phyloP scores from a whole-genome alignment of 2,329 filamentous ascomycete species.

The Pseudogymnoascus sp. region DNA sequence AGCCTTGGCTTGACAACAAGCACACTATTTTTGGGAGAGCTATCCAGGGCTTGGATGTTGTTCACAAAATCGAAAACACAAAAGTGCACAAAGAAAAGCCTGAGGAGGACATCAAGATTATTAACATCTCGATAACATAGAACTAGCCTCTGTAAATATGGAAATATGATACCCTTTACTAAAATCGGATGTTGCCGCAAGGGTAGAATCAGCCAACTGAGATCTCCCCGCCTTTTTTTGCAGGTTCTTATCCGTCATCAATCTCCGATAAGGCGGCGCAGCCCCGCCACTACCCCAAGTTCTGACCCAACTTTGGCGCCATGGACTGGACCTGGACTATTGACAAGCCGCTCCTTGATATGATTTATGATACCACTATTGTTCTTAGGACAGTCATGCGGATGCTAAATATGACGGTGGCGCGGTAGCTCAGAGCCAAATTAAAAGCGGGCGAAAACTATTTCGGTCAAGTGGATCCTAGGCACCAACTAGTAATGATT shows the following conservation, averaged over 20 bases:
- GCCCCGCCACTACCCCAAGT: neutral
- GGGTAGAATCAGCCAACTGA: neutral
- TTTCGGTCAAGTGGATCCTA: neutral
- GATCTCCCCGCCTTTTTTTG: neutral
- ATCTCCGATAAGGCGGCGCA: neutral
- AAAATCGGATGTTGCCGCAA: neutral
- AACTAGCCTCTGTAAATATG: neutral
- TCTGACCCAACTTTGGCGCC: neutral
- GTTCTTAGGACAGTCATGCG: neutral
- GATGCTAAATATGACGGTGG: neutral
- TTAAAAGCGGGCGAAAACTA: neutral
- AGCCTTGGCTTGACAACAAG: conserved; percentile 90
- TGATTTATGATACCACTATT: conserved; percentile 7
- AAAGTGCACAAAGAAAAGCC: conserved; percentile 86
- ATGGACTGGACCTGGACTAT: neutral
- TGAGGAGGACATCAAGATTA: conserved; percentile 93
- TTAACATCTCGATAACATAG: conserved; percentile 58
- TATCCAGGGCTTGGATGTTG: conserved; percentile 82
- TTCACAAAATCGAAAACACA: conserved; percentile 90
- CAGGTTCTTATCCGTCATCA: neutral
- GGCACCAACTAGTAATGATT: neutral
- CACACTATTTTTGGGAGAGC: conserved; percentile 94
- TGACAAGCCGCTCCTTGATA: neutral
- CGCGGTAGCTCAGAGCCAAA: neutral
- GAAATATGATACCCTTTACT: conserved; percentile 5